Evolutionary conservation across 176 grass and related monocot species (phyloP).

Genomic region (Cenchrus fungigraminus): DNA sequence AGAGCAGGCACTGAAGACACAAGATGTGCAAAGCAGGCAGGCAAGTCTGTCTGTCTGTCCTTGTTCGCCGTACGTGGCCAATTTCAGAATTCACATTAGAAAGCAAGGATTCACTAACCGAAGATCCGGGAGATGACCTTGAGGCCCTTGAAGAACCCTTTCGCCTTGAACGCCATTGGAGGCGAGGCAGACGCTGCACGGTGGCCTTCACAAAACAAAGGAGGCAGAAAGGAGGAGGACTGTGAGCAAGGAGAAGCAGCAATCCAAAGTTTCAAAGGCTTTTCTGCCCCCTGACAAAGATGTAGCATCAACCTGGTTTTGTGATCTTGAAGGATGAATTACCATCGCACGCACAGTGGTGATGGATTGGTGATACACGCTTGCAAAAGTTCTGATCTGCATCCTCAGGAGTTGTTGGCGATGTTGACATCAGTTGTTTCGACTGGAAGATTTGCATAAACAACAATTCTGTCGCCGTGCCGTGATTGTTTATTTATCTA

Average conservation of each 20-base stretch:
- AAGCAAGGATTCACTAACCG: conserved; percentile 28
- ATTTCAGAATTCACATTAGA: background rate
- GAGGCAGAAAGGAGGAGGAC: background rate
- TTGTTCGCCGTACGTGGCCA: background rate
- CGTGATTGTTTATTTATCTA: background rate
- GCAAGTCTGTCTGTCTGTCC: background rate
- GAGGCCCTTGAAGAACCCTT: conserved; percentile 78
- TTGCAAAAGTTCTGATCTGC: conserved; percentile 1
- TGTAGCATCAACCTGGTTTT: conserved; percentile 30
- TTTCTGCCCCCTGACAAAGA: conserved; percentile 35
- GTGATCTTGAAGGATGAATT: conserved; percentile 13
- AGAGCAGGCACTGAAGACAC: background rate
- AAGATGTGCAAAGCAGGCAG: background rate
- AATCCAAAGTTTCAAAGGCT: conserved; percentile 14
- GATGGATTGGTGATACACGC: conserved; percentile 20
- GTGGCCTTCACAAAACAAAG: conserved; percentile 17
- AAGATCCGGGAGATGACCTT: conserved; percentile 82
- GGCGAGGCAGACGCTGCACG: background rate
- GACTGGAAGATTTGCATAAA: background rate
- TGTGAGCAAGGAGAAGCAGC: conserved; percentile 8
- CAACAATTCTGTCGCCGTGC: background rate
- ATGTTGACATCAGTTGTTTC: conserved; percentile 3
- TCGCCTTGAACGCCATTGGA: conserved; percentile 74
- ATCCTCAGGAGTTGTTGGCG: conserved; percentile 34
- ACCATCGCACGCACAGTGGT: background rate